Conservation (phyloP, 2,329 filamentous ascomycete species). For the Bipolaris sorokiniana region DNA sequence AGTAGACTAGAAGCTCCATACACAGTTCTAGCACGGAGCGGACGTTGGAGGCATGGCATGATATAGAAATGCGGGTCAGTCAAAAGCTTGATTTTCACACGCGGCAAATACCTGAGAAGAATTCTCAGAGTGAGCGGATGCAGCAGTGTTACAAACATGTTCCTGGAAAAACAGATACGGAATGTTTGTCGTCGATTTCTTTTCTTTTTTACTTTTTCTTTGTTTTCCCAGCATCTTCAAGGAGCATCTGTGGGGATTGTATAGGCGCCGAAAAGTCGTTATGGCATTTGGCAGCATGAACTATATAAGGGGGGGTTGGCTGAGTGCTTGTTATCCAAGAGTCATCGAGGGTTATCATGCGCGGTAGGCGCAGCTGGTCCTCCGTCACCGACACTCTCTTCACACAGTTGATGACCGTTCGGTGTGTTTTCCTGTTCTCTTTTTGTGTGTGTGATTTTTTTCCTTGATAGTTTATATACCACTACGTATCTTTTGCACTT, state of each 20-base stretch:
- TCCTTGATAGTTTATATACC: slow-evolving; percentile 4
- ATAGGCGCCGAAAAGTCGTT: neutral
- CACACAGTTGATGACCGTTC: neutral
- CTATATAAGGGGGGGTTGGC: neutral
- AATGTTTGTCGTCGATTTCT: neutral
- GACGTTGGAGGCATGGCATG: slow-evolving; percentile 13
- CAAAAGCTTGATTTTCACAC: slow-evolving; percentile 3
- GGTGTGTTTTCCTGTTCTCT: neutral
- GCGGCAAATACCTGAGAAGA: neutral
- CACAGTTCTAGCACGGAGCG: slow-evolving; percentile 1
- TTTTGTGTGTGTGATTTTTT: neutral
- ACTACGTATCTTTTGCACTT: neutral
- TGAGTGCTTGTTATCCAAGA: neutral
- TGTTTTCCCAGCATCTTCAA: slow-evolving; percentile 1
- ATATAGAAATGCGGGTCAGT: neutral
- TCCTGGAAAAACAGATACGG: neutral
- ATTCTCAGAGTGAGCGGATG: neutral
- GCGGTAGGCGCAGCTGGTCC: slow-evolving; percentile 1
- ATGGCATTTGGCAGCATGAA: neutral
- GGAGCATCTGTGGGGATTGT: neutral
- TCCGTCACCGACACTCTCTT: neutral
- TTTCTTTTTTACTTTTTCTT: neutral
- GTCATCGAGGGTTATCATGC: neutral
- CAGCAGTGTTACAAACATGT: neutral
- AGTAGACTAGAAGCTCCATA: slow-evolving; percentile 22